Percentiles rank a stretch among this genome's conserved stretches.
Conservation (phyloP, 2,329 filamentous ascomycete genomes). For the Epichloe festucae region DNA sequence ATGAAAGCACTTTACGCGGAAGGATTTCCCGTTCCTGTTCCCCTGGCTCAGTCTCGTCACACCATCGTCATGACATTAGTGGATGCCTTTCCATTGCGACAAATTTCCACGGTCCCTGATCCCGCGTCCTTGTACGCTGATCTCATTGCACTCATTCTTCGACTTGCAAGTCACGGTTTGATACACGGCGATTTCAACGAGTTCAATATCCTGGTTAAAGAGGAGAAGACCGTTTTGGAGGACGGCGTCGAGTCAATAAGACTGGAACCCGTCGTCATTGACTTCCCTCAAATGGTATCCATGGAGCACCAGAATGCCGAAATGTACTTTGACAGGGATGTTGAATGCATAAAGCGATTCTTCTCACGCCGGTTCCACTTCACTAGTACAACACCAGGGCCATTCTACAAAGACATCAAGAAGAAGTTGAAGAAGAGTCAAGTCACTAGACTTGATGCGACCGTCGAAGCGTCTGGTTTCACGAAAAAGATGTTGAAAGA, state of each 20-base stretch:
- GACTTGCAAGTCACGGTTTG: constrained; percentile 70
- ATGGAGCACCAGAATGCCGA: constrained; percentile 88
- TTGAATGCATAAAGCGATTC: constrained; percentile 89
- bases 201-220: constrained; percentile 93
- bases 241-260: constrained; percentile 29
- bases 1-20: constrained; percentile 77
- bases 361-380: constrained; percentile 87
- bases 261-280: constrained; percentile 75
- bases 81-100: constrained; percentile 81
- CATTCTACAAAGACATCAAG: constrained; percentile 73
- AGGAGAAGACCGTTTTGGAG: constrained; percentile 37
- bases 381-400: constrained; percentile 65
- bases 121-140: constrained; percentile 84
- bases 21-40: constrained; percentile 80
- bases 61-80: constrained; percentile 94
- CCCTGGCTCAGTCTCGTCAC: constrained; percentile 79
- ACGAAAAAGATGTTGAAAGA: constrained; percentile 96
- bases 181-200: constrained; percentile 99
- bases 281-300: constrained; percentile 97
- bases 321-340: constrained; percentile 95
- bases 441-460: constrained; percentile 63
- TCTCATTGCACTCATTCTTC: constrained; percentile 73
- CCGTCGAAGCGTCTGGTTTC: constrained; percentile 86
- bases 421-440: constrained; percentile 57
- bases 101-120: constrained; percentile 73